Conservation (phyloP, 306 rosid genomes). For the Hylodesmum podocarpum region DNA sequence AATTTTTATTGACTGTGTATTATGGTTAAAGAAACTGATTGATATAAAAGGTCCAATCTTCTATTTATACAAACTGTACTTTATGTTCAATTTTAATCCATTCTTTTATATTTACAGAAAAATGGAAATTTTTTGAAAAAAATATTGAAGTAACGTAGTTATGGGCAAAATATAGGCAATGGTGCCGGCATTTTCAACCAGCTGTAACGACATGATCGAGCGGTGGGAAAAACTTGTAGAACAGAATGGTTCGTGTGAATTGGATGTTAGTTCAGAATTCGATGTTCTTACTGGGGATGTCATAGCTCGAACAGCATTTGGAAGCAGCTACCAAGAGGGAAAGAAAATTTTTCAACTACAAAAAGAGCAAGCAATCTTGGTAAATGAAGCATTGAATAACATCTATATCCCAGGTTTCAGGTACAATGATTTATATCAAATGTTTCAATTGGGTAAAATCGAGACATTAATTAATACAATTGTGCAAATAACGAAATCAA, state of each 20-base stretch:
- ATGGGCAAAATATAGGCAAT: background rate
- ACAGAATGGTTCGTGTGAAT: background rate
- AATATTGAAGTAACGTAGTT: too few species aligned
- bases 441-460: too few species aligned
- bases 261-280: background rate
- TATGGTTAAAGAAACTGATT: too few species aligned
- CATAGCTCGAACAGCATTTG: background rate
- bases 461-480: too few species aligned
- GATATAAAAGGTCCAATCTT: too few species aligned
- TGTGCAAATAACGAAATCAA: too few species aligned
- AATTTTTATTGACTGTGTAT: too few species aligned
- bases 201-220: background rate
- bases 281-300: background rate
- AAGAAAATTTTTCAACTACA: background rate
- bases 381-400: background rate
- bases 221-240: background rate
- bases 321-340: background rate
- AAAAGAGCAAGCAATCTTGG: background rate
- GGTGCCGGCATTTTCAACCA: background rate
- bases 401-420: background rate
- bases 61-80: too few species aligned
- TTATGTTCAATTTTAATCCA: too few species aligned
- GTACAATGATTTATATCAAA: too few species aligned
- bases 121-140: too few species aligned
- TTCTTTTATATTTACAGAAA: too few species aligned